Percentiles rank a stretch among this genome's conserved stretches.
Evolutionary conservation across 148 eudicot species (phyloP).

Genomic region (Pharnaceum exiguum): DNA sequence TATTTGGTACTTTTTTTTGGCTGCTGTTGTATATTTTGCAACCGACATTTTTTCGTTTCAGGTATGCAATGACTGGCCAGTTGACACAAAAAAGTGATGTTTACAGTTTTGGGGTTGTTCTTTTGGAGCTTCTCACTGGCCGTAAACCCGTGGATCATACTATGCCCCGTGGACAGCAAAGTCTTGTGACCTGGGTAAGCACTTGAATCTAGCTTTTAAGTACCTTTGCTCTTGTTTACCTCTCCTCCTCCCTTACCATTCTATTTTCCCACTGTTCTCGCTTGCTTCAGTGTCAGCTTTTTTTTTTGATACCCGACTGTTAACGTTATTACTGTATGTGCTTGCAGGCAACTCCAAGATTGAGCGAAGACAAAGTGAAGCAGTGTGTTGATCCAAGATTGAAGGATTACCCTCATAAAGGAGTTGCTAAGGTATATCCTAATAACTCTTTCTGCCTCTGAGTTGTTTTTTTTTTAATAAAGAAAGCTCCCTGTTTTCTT

Average conservation of each 20-base stretch:
- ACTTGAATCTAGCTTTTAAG: too few species aligned
- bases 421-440: constrained; percentile 50
- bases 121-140: constrained; percentile 62
- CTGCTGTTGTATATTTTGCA: not conserved
- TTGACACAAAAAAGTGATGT: constrained; percentile 70
- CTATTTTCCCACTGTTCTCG: not conserved
- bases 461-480: not conserved
- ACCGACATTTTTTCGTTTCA: constrained; percentile 1
- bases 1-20: not conserved
- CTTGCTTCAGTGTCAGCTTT: too few species aligned
- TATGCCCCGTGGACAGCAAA: constrained; percentile 78
- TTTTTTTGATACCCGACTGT: too few species aligned
- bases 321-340: too few species aligned
- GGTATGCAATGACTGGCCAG: constrained; percentile 75
- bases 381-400: constrained; percentile 73
- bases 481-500: not conserved
- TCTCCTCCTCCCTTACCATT: not conserved
- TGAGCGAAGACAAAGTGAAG: constrained; percentile 89
- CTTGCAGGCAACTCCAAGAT: constrained; percentile 53
- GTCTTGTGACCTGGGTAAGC: constrained; percentile 71
- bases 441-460: not conserved
- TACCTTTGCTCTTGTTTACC: too few species aligned
- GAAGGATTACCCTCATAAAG: constrained; percentile 67
- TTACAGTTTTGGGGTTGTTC: constrained; percentile 74
- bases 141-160: constrained; percentile 71